Percentiles rank a stretch among this genome's conserved stretches.
phyloP scores from a whole-genome alignment of 2,329 filamentous ascomycete genomes.

The Diaporthe sp. region DNA sequence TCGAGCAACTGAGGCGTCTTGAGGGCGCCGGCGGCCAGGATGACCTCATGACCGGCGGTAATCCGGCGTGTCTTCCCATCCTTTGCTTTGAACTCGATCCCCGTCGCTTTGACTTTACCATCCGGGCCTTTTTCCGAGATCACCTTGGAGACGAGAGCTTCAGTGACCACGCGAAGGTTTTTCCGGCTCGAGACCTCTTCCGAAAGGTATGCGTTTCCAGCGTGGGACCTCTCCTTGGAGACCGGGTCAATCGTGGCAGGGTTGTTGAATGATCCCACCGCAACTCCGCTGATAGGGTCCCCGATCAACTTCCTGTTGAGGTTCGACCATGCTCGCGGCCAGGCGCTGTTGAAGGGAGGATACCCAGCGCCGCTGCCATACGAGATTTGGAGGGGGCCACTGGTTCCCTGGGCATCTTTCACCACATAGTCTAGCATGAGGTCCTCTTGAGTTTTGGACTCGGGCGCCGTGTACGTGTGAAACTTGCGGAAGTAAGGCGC shows the following conservation, averaged over 20 bases:
- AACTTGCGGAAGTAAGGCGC: slow-evolving; percentile 54
- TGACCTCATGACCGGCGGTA: slow-evolving; percentile 44
- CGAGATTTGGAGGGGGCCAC: slow-evolving; percentile 55
- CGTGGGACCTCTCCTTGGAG: slow-evolving; percentile 40
- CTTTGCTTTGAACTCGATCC: slow-evolving; percentile 45
- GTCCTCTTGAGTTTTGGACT: slow-evolving; percentile 46
- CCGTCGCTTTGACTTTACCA: slow-evolving; percentile 42
- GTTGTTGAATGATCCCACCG: slow-evolving; percentile 38
- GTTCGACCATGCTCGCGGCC: slow-evolving; percentile 54
- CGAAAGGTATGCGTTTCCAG: slow-evolving; percentile 41
- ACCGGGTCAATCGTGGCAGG: slow-evolving; percentile 40
- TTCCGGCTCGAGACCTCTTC: slow-evolving; percentile 32
- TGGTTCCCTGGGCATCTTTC: slow-evolving; percentile 44
- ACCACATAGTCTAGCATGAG: slow-evolving; percentile 50
- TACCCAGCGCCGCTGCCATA: slow-evolving; percentile 51
- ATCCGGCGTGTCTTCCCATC: slow-evolving; percentile 42
- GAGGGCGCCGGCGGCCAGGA: slow-evolving; percentile 52
- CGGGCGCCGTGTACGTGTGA: slow-evolving; percentile 49
- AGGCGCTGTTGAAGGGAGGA: slow-evolving; percentile 51
- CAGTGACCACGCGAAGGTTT: slow-evolving; percentile 43
- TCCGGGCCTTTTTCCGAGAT: slow-evolving; percentile 36
- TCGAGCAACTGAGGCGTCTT: slow-evolving; percentile 45
- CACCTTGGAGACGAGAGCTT: slow-evolving; percentile 47
- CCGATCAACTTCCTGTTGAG: slow-evolving; percentile 31
- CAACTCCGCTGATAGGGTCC: slow-evolving; percentile 34